Conservation (phyloP, 2,329 filamentous ascomycete genomes). For the Penicillium olsonii region DNA sequence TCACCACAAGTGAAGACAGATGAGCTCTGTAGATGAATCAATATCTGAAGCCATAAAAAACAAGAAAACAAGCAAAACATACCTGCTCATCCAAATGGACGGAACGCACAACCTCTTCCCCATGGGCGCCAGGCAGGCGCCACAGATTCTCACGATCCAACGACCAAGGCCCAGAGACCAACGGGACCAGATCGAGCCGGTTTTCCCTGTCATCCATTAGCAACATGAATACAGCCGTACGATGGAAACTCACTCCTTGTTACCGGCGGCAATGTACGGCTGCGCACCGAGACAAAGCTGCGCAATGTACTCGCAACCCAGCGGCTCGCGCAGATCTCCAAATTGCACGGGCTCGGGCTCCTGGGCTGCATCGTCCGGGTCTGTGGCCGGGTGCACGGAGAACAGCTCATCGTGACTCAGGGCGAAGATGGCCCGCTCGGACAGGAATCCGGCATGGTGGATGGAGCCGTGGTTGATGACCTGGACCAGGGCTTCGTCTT, state of each 20-base stretch:
- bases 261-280: constrained; percentile 50
- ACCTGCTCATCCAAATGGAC: constrained; percentile 49
- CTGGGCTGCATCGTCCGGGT: constrained; percentile 50
- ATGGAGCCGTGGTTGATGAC: constrained; percentile 65
- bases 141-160: constrained; percentile 44
- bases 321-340: constrained; percentile 57
- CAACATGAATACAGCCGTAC: not conserved
- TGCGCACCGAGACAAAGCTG: constrained; percentile 51
- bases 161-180: constrained; percentile 38
- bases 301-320: constrained; percentile 62
- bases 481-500: constrained; percentile 64
- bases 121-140: constrained; percentile 49
- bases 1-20: constrained; percentile 49
- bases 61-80: constrained; percentile 13
- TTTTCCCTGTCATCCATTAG: constrained; percentile 32
- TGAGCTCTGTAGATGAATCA: constrained; percentile 31
- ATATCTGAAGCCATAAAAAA: not conserved
- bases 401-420: constrained; percentile 65
- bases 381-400: constrained; percentile 57
- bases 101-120: constrained; percentile 50
- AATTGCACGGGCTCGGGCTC: constrained; percentile 51
- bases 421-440: constrained; percentile 55
- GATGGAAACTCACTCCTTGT: constrained; percentile 46
- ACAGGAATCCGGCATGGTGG: constrained; percentile 62
- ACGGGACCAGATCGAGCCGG: constrained; percentile 46